Evolutionary conservation across 108 stramenopile species (phyloP), one percentile per base, ranked within the genome.

Genomic region (Nitzschia putrida): DNA sequence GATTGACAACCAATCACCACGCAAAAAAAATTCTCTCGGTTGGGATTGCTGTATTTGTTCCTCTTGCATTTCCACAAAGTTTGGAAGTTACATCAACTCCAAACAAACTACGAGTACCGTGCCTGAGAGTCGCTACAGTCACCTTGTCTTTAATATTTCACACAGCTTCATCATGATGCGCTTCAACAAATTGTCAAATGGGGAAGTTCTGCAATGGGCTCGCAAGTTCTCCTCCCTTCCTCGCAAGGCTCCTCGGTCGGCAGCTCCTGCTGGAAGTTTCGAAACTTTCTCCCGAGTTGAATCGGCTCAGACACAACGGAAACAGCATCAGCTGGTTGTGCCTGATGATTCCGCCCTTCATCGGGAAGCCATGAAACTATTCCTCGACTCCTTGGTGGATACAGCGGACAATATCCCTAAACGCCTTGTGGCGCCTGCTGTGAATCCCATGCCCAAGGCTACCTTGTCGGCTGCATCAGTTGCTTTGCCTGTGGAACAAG

Each of bases 351-450:
- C 21, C 4, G 47, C 2, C 2, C 14, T 49, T 14, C 58, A 60
- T 60, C 24, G 65, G 23, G 73, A 58, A 14, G 44, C 65, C 14
- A 66, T 66, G 73, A 39, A 56, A 22, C 29, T 67, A 13, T 66
- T 74, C 25, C 38, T 74, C 11, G 56, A 57, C n/a, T 74, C 73
- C 20, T 56, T 74, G 14, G 23, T 23, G 44, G 61, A 44, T 8
- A 24, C 40, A 4, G 44, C 23, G 6, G 37, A 23, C n/a, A 25
- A 13, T 24, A 44, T 63, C 44, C 61, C 47, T 6, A 16, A 18
- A 49, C 14, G n/a, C 47, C 14, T 49, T 6, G 14, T 18, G 47
- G 14, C 18, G 47, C 47, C 47, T 16, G n/a, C 18, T 18, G n/a
- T 16, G 2, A 16, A 18, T 6, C 47, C 47, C 18, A 16, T 18